Evolutionary conservation across 2,329 filamentous ascomycete species (phyloP), one percentile per base, ranked within the genome.

Genomic region (Mollisiaceae sp.): DNA sequence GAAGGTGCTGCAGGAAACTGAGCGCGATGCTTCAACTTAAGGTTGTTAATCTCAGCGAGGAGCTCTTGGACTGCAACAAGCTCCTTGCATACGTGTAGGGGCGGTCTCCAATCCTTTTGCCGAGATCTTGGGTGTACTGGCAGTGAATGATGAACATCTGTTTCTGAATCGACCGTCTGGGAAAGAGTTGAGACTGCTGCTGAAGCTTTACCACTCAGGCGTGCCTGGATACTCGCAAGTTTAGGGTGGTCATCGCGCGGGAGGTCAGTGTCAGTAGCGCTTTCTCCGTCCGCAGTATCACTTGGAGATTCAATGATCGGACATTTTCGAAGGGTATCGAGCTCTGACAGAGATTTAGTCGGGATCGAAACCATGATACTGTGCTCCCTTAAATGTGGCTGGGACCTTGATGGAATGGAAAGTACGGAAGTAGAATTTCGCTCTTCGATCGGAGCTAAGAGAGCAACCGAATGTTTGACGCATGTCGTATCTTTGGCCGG

Each of bases 71-170:
- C 60, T 8, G 66, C 71, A 20, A 35, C 4, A 18, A 22, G 15
- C 41, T 72, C 71, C 36, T 67, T 45, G 38, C 43, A 69, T 9
- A 36, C 14, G 1, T 62, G 62, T 14, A 71, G 45, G 12, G 65
- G 68, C n/a, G 69, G 64, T 9, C 50, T 22, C 20, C 65, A 61
- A 2, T 63, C 66, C 15, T 27, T 24, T 41, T 67, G 66, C 41
- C 55, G 63, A 15, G 70, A 72, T 36, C 67, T 68, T 3, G 70
- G 67, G 24, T 50, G 24, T 38, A 43, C 12, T 35, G 38, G 20
- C 2, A 4, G 12, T 18, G 8, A 8, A 14, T 3, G 4, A 18
- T 18, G 22, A 12, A 18, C 14, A 11, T 35, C 12, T 2, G 22
- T 54, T 35, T 54, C 50, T 8, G 24, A 32, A 18, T 54, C 24